These are phyloP conservation scores for Globisporangium alternatum DNA, from an alignment of 352 stramenopile species.

Conservation along the genomic window DNA sequence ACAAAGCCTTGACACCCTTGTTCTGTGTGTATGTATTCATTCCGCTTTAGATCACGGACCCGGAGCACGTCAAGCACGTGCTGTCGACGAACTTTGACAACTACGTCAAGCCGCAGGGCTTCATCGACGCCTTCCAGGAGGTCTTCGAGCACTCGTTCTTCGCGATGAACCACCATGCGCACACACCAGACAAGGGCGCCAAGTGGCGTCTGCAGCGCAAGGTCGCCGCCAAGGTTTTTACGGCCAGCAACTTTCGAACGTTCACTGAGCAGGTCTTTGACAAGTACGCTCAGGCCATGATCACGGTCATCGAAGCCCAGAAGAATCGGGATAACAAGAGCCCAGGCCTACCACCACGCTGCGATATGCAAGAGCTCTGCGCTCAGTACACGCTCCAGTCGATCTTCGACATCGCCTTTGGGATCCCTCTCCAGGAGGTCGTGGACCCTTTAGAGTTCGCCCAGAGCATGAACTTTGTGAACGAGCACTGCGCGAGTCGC, in stretches of 20 bases:
- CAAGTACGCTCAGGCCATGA: constrained; percentile 31
- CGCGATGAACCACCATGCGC: constrained; percentile 51
- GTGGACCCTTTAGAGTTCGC: constrained; percentile 35
- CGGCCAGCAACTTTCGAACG: constrained; percentile 47
- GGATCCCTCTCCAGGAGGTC: constrained; percentile 31
- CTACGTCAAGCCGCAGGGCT: constrained; percentile 70
- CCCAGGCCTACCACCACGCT: constrained; percentile 6
- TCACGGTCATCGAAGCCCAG: constrained; percentile 15
- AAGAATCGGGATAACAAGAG: neutral
- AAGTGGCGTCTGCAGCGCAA: constrained; percentile 79
- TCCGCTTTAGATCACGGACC: constrained; percentile 42
- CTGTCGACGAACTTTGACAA: constrained; percentile 62
- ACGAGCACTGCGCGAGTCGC: constrained; percentile 49
- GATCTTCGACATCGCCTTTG: constrained; percentile 65
- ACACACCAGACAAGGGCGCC: constrained; percentile 46
- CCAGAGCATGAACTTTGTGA: constrained; percentile 48
- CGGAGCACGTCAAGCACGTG: constrained; percentile 65
- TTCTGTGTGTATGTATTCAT: neutral
- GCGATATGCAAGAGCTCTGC: constrained; percentile 54
- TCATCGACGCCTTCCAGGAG: constrained; percentile 63
- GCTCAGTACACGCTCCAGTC: constrained; percentile 49
- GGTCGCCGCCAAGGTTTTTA: constrained; percentile 87
- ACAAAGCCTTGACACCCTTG: neutral
- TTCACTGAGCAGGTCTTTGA: constrained; percentile 49
- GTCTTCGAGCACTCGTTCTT: constrained; percentile 76